These are phyloP conservation scores for Cutaneotrichosporon sp. DNA, from an alignment of 1,284 basidiomycete genomes.

Conservation along the genomic window DNA sequence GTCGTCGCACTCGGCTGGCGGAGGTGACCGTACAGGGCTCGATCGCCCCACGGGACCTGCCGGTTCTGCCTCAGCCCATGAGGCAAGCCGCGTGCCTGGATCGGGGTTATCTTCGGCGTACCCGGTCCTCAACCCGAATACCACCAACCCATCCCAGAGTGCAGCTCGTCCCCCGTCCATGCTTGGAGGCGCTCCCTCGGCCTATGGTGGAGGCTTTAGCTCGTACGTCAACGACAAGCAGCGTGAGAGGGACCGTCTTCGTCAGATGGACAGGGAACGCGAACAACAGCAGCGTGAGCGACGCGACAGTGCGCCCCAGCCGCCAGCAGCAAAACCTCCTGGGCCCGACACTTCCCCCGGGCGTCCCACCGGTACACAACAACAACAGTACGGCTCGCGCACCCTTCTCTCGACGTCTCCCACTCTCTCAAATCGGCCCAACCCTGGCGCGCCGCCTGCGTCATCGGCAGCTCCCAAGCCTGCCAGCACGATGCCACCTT, in stretches of 20 bases:
- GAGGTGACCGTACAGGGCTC: not conserved
- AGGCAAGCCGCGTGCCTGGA: constrained; percentile 18
- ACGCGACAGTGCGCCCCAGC: constrained; percentile 8
- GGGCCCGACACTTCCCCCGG: constrained; percentile 18
- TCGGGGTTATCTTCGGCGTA: constrained; percentile 17
- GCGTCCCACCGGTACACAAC: constrained; percentile 4
- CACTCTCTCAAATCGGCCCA: constrained; percentile 19
- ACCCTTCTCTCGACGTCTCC: constrained; percentile 22
- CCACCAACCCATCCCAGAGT: not conserved
- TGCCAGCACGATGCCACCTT: constrained; percentile 4
- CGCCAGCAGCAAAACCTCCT: constrained; percentile 7
- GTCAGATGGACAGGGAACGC: constrained; percentile 25
- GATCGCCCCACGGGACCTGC: constrained; percentile 7
- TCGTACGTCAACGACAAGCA: constrained; percentile 23
- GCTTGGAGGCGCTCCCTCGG: not conserved
- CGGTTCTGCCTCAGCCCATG: constrained; percentile 7
- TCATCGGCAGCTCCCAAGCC: constrained; percentile 13
- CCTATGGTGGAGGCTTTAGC: constrained; percentile 4
- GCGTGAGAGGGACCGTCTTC: constrained; percentile 22
- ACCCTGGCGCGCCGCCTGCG: constrained; percentile 1
- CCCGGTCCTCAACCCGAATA: constrained; percentile 5
- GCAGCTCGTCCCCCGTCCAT: not conserved
- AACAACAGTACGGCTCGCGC: not conserved
- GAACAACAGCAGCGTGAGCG: constrained; percentile 20
- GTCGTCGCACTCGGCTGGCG: not conserved